Conservation (phyloP, 345 rosid species). For the Populus simonii region DNA sequence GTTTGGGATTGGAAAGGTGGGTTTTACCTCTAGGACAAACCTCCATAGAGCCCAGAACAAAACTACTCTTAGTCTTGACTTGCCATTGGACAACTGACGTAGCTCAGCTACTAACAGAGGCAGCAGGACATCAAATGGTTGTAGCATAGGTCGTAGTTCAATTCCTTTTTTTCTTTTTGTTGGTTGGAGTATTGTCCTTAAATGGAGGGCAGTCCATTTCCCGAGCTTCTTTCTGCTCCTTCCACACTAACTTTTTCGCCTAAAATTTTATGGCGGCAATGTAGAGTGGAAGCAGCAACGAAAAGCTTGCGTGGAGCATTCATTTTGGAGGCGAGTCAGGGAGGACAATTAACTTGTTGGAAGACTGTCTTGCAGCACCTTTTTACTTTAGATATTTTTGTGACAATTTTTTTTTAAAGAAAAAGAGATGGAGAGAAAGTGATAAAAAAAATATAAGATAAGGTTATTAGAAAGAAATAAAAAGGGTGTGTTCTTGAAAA, state of each 20-base stretch:
- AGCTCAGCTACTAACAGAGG: not conserved
- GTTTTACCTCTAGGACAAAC: no score
- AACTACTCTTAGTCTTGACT: not conserved
- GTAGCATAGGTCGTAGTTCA: not conserved
- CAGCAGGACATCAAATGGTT: constrained; percentile 5
- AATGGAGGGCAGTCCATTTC: constrained; percentile 29
- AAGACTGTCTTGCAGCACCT: no score
- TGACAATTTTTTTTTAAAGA: no score
- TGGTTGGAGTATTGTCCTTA: not conserved
- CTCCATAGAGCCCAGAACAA: no score
- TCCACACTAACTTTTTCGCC: constrained; percentile 70
- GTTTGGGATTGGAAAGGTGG: no score
- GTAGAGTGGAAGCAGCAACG: constrained; percentile 98
- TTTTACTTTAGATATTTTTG: no score
- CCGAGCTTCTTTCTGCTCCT: constrained; percentile 95
- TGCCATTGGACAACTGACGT: not conserved
- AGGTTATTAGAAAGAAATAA: no score
- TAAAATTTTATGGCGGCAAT: constrained; percentile 30
- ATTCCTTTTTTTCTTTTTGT: no score
- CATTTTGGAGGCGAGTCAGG: not conserved
- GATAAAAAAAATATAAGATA: no score
- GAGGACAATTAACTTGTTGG: no score
- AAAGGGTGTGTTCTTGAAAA: no score
- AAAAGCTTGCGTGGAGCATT: constrained; percentile 70
- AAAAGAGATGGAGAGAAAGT: no score